phyloP scores from a whole-genome alignment of 352 stramenopile genomes.

The Pythium dissimile region DNA sequence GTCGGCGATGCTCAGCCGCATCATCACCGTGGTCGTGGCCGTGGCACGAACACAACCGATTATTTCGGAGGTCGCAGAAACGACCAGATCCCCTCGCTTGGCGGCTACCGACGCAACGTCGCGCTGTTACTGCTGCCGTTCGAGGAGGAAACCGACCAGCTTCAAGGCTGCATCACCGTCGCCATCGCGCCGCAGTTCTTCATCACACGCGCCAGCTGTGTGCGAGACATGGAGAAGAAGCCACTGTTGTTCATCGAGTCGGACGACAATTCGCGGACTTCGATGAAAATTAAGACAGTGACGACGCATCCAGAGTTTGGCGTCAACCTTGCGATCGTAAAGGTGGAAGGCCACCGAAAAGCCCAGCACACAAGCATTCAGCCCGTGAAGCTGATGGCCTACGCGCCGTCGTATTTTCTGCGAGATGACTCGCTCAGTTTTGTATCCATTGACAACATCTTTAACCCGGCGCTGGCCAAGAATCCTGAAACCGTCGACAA shows the following conservation, averaged over 20 bases:
- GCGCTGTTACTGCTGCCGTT: conserved; percentile 15
- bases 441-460: conserved; percentile 24
- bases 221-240: neutral
- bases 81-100: conserved; percentile 13
- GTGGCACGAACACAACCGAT: too few relatives aligned
- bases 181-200: conserved; percentile 23
- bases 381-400: conserved; percentile 2
- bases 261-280: neutral
- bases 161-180: conserved; percentile 24
- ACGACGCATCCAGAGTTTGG: conserved; percentile 12
- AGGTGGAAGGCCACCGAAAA: conserved; percentile 3
- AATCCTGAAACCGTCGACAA: conserved; percentile 10
- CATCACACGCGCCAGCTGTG: conserved; percentile 22
- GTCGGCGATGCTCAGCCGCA: neutral
- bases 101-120: conserved; percentile 7
- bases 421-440: conserved; percentile 11
- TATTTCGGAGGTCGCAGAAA: conserved; percentile 15
- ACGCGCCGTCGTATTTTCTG: conserved; percentile 11
- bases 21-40: too few relatives aligned
- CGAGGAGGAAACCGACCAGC: conserved; percentile 12
- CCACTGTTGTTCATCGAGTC: conserved; percentile 13
- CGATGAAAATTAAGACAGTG: conserved; percentile 4
- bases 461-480: conserved; percentile 17
- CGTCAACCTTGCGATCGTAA: conserved; percentile 26
- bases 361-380: neutral